Base-by-base conservation (phyloP, 1,284 basidiomycete species). In the Sanghuangporus baumii region DNA sequence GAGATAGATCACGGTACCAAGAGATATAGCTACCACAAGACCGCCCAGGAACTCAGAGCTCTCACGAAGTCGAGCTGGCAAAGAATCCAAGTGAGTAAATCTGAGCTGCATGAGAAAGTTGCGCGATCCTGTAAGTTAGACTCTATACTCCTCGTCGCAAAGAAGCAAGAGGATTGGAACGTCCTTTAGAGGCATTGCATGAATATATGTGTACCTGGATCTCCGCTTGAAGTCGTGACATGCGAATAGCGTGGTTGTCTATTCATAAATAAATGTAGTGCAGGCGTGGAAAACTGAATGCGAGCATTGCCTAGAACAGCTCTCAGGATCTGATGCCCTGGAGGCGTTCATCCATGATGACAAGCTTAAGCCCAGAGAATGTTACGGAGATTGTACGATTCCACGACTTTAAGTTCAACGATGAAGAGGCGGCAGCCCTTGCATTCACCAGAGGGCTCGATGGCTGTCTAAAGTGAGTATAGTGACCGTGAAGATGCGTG, bases 401-500 rank as follows among this genome's bases (percentile, higher is more conserved):
- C 31, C 51, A 18, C 18, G 34, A 54, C 20, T 58, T 58, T 47
- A 9, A 38, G n/a, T 9, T 52, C 26, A 62, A 62, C 41, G 47
- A 62, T 11, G 61, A 43, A 62, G 61, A 62, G 26, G 31, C 23
- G n/a, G 60, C n/a, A 54, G 51, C 60, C 3, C 55, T 65, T 16
- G 38, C 11, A 31, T 36, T 40, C 7, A 59, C 60, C 8, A 52
- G 57, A 31, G 43, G 34, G 14, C 37, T 65, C 16, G 60, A 65
- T 61, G 63, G 63, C 14, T 65, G 63, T 47, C 18, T 65, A 47
- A 65, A 55, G 59, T 65, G 40, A 23, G 47, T 50, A 37, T 1
- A n/a, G 14, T 12, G 37, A 20, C 18, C 36, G 9, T 34, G 23
- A 6, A 26, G 14, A 47, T 9, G 14, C 7, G n/a, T 37, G 16